Conservation (phyloP, 805 yeast genomes). For the Clavispora carvajalis region DNA sequence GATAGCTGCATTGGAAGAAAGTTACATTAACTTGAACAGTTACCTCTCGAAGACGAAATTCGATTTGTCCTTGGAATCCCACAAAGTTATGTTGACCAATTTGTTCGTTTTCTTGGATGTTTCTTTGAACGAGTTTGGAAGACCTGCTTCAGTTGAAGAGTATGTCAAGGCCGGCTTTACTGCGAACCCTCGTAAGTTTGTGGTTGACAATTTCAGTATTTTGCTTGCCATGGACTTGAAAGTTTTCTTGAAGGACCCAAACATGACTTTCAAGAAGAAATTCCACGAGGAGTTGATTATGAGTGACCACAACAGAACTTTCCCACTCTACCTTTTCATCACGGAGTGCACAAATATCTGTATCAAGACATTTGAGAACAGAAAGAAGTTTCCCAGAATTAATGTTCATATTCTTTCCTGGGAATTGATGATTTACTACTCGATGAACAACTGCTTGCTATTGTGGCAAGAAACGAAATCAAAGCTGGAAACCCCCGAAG, state of each 20-base stretch:
- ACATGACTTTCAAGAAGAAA: conserved; percentile 55
- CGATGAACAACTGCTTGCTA: conserved; percentile 52
- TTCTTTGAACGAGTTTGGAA: conserved; percentile 38
- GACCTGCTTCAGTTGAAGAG: conserved; percentile 39
- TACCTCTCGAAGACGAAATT: conserved; percentile 30
- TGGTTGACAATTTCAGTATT: conserved; percentile 41
- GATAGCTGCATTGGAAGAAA: conserved; percentile 24
- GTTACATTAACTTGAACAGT: conserved; percentile 33
- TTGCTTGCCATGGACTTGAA: conserved; percentile 51
- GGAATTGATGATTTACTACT: conserved; percentile 50
- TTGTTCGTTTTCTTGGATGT: conserved; percentile 35
- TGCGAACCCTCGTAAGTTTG: conserved; percentile 37
- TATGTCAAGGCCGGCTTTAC: conserved; percentile 44
- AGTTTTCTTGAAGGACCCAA: conserved; percentile 50
- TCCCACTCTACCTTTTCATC: conserved; percentile 45
- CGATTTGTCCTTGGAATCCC: conserved; percentile 34
- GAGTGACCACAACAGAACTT: conserved; percentile 44
- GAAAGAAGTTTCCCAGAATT: conserved; percentile 32
- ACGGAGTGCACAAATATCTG: conserved; percentile 31
- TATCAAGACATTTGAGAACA: conserved; percentile 28
- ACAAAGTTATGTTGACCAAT: conserved; percentile 36
- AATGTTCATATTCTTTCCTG: conserved; percentile 41
- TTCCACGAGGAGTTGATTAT: conserved; percentile 63
- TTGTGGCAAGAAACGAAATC: conserved; percentile 66
- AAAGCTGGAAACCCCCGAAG: conserved; percentile 34